Evolutionary conservation across 331 rosid species (phyloP), one percentile per base, ranked within the genome.

Genomic region (Saraca asoca): DNA sequence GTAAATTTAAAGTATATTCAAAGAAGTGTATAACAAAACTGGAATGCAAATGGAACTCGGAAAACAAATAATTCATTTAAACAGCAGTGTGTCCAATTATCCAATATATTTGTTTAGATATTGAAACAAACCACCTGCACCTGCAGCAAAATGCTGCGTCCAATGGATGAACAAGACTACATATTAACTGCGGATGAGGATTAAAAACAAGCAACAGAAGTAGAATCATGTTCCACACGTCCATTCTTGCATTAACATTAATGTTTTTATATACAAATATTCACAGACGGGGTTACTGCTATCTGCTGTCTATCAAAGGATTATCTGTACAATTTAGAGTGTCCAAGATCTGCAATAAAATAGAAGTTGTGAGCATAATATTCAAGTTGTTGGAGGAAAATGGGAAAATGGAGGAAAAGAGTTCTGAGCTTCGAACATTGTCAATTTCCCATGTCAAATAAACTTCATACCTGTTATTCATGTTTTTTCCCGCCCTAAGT

Each of bases 271-370:
- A 77, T 61, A 64, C 83, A 80, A 33, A 45, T 77, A 83, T 88
- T 83, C 83, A 88, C 91, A 83, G 7, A 58, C 68, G 70, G 64
- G 55, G 42, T 45, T 52, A 38, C 73, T 53, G 42, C 31, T 57
- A 75, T 18, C 41, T 42, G 75, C 79, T 24, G 31, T 53, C 56
- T 7, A 58, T 52, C 76, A 34, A 24, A 53, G 55, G 68, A 69
- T 59, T 59, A 34, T 79, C 75, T 84, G 73, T 82, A 82, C 84
- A 82, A 52, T 46, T 64, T 63, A 62, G 60, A 48, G 56, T 38
- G 82, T 43, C 74, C 80, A 81, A 62, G 62, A 74, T 33, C 86
- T 84, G 82, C 81, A 75, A 79, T 58, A 68, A 62, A 58, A 54
- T 13, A 12, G 14, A 55, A n/a, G 7, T 13, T 19, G 41, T 16